Conservation (phyloP, 2,329 filamentous ascomycete species). For the Trichoderma afroharzianum region DNA sequence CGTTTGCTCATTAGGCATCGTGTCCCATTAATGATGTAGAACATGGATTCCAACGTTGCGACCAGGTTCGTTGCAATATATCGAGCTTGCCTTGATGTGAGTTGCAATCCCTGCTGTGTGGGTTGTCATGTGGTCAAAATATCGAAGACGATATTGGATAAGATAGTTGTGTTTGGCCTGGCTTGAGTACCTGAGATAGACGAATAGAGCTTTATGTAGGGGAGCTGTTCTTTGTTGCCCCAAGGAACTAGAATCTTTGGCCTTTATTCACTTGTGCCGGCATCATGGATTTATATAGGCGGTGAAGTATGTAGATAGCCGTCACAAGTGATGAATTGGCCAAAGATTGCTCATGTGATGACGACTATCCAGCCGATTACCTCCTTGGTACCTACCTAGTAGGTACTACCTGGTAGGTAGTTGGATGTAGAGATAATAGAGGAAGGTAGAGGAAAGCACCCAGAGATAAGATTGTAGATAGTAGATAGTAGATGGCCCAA, state of each 20-base stretch:
- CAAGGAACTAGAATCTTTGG: too few species aligned
- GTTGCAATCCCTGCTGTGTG: neutral
- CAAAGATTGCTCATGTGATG: too few species aligned
- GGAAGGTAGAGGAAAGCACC: neutral
- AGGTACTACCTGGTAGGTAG: too few species aligned
- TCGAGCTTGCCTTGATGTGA: neutral
- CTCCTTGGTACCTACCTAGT: too few species aligned
- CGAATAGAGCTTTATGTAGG: neutral
- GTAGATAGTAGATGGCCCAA: neutral
- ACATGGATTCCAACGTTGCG: neutral
- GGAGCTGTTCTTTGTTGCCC: too few species aligned
- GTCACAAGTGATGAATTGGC: too few species aligned
- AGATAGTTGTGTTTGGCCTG: neutral
- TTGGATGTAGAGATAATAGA: neutral
- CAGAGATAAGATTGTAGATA: neutral
- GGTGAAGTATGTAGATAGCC: too few species aligned
- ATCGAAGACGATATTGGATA: neutral
- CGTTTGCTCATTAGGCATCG: neutral
- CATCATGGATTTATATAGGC: too few species aligned
- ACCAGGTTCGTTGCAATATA: neutral
- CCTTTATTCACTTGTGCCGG: too few species aligned
- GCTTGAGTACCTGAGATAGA: neutral
- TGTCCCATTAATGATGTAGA: neutral
- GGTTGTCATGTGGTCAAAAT: neutral
- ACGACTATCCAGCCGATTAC: too few species aligned